These are phyloP conservation scores for Amanita brunnescens DNA, from an alignment of 768 basidiomycete genomes.

Conservation along the genomic window DNA sequence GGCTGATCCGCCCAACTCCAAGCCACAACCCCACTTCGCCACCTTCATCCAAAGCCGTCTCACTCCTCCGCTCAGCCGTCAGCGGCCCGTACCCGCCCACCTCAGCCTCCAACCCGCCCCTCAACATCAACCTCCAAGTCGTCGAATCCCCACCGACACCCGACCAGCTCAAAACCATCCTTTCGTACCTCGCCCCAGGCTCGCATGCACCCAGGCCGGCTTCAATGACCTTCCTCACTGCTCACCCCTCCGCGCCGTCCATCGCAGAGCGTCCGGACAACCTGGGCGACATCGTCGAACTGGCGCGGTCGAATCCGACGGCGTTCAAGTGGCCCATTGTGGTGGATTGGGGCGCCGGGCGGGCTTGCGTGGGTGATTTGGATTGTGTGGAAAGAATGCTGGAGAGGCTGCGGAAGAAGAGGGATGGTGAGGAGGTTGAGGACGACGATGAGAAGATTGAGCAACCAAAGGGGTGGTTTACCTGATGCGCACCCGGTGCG, in stretches of 20 bases:
- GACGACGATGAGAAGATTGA: slow-evolving; percentile 30
- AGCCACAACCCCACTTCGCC: slow-evolving; percentile 65
- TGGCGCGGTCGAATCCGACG: slow-evolving; percentile 47
- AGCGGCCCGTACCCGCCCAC: slow-evolving; percentile 56
- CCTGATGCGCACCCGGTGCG: too few species aligned
- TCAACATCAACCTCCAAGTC: slow-evolving; percentile 65
- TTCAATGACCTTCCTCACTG: slow-evolving; percentile 44
- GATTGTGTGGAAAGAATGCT: slow-evolving; percentile 63
- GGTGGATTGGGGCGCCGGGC: slow-evolving; percentile 66
- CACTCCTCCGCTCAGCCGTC: slow-evolving; percentile 48
- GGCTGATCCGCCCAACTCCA: not conserved
- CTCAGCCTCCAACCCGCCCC: slow-evolving; percentile 33
- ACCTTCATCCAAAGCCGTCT: slow-evolving; percentile 53
- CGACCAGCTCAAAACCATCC: slow-evolving; percentile 61
- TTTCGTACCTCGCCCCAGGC: slow-evolving; percentile 43
- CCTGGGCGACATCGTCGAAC: slow-evolving; percentile 35
- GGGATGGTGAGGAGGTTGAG: slow-evolving; percentile 62
- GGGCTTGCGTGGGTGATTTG: slow-evolving; percentile 55
- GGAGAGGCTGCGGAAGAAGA: slow-evolving; percentile 52
- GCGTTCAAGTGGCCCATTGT: slow-evolving; percentile 75
- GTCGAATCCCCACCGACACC: slow-evolving; percentile 57
- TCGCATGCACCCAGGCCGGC: slow-evolving; percentile 25
- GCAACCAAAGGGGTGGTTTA: slow-evolving; percentile 50
- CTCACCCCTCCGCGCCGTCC: slow-evolving; percentile 43
- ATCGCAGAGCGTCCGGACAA: slow-evolving; percentile 30